Evolutionary conservation across 306 rosid species (phyloP).

Genomic region (Sindora glabra): DNA sequence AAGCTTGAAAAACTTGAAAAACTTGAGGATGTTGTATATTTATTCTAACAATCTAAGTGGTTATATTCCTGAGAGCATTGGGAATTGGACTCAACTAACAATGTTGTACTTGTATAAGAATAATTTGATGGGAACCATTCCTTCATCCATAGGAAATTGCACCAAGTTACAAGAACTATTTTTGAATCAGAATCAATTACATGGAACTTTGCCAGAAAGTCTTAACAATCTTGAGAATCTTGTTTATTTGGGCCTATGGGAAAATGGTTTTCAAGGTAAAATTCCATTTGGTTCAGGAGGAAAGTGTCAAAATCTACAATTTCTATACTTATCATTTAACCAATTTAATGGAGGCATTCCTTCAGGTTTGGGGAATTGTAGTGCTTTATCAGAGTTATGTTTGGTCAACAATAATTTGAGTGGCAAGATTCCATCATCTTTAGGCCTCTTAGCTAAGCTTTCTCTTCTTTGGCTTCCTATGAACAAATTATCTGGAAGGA

Average conservation of each 20-base stretch:
- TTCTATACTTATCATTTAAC: constrained; percentile 39
- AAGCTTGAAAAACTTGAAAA: constrained; percentile 12
- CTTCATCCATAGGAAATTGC: constrained; percentile 46
- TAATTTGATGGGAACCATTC: constrained; percentile 32
- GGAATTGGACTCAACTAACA: constrained; percentile 24
- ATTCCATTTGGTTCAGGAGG: constrained; percentile 36
- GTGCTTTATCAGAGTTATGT: constrained; percentile 4
- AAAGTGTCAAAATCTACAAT: constrained; percentile 14
- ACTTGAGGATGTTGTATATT: constrained; percentile 12
- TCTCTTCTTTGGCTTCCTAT: no score
- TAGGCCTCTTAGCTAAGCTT: no score
- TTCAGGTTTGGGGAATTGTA: constrained; percentile 38
- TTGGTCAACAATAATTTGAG: constrained; percentile 13
- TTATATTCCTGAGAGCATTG: constrained; percentile 38
- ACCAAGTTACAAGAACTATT: constrained; percentile 19
- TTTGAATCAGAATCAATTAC: constrained; percentile 21
- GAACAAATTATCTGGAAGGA: no score
- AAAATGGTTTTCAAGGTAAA: constrained; percentile 33
- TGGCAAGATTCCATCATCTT: constrained; percentile 43
- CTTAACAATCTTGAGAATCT: constrained; percentile 37
- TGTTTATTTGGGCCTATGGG: neutral
- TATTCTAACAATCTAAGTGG: constrained; percentile 27
- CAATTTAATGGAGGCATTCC: constrained; percentile 35
- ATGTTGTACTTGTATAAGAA: constrained; percentile 16
- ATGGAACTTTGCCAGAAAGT: constrained; percentile 39